Evolutionary conservation across 169 alveolate genomes (phyloP), one percentile per base, ranked within the genome.

Genomic region (Plasmodium vivax): DNA sequence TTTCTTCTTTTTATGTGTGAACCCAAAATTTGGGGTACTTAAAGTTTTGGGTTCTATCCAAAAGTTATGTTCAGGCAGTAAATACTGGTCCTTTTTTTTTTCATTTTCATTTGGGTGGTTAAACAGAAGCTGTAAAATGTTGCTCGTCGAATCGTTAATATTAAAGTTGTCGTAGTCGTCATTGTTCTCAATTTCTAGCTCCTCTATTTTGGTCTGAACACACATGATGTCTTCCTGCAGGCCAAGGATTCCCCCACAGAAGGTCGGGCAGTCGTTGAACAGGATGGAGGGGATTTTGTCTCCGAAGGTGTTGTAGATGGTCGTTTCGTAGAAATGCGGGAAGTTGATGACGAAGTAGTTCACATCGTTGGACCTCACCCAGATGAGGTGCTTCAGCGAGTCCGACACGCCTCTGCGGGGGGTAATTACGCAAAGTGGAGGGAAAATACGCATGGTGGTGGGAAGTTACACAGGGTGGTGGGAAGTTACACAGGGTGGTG

Each of bases 11-110:
- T 85, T 85, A 77, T 75, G 75, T 16, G 71, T 51, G 27, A 85
- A 75, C 8, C 87, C 93, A 74, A 85, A 85, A 85, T 85, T 85
- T 41, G 93, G 93, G 16, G 93, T 74, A 85, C 93, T 85, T 43
- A 85, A 85, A 8, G 93, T 75, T 85, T 85, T 85, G 23, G 93
- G 93, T 85, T 85, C 93, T 34, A 75, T 71, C 93, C 93, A 85
- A 77, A 85, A 85, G 47, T 85, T 85, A 71, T 85, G 93, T 85
- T 85, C 93, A 74, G 93, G 93, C 23, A 85, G 43, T 43, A 85
- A 54, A 85, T 85, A 85, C 62, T 71, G 80, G 47, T 85, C 93
- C 19, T 75, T 85, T 4, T 85, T 77, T 75, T 85, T 85, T 27
- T 85, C 87, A 19, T 54, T 85, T 14, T 85, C 93, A 85, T 75